These are phyloP conservation scores for Raffaelea deltoideospora DNA, from an alignment of 2,329 filamentous ascomycete species.

Conservation along the genomic window DNA sequence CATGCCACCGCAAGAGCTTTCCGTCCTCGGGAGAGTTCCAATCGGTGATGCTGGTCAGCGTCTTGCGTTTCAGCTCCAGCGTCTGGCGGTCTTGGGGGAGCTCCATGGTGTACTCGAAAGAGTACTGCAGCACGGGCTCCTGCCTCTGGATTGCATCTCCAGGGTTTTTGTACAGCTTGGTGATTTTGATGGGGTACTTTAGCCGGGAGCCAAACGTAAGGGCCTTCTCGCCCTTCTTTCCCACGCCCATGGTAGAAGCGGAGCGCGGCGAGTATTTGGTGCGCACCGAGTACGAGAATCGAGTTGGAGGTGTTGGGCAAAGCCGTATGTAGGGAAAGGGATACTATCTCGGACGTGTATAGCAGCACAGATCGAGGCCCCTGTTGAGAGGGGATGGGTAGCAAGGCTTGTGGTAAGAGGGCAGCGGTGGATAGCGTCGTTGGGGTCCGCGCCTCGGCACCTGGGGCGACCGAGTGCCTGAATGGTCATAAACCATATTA, in stretches of 20 bases:
- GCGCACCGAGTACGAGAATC: slow-evolving; percentile 6
- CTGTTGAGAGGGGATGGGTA: neutral
- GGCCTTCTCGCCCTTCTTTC: slow-evolving; percentile 11
- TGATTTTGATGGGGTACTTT: slow-evolving; percentile 88
- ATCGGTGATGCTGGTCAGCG: slow-evolving; percentile 55
- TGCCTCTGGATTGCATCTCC: slow-evolving; percentile 64
- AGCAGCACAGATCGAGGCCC: neutral
- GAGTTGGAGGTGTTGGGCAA: slow-evolving; percentile 3
- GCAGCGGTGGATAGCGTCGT: neutral
- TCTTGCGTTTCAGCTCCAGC: slow-evolving; percentile 46
- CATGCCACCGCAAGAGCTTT: slow-evolving; percentile 59
- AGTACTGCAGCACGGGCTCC: slow-evolving; percentile 72
- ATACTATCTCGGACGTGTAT: slow-evolving; percentile 7
- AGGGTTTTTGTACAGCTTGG: slow-evolving; percentile 60
- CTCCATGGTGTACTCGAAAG: slow-evolving; percentile 64
- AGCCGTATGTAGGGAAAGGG: slow-evolving; percentile 3
- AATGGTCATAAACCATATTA: slow-evolving; percentile 9
- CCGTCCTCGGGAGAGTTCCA: slow-evolving; percentile 81
- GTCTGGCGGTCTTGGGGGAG: slow-evolving; percentile 48
- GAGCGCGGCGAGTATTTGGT: slow-evolving; percentile 6
- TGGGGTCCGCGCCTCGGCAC: slow-evolving; percentile 1
- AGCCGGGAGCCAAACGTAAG: slow-evolving; percentile 46
- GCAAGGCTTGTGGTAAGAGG: slow-evolving; percentile 1
- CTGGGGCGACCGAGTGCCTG: neutral
- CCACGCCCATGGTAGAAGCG: slow-evolving; percentile 5